These are phyloP conservation scores for Alternaria arborescens DNA, from an alignment of 2,329 filamentous ascomycete species.

Conservation along the genomic window DNA sequence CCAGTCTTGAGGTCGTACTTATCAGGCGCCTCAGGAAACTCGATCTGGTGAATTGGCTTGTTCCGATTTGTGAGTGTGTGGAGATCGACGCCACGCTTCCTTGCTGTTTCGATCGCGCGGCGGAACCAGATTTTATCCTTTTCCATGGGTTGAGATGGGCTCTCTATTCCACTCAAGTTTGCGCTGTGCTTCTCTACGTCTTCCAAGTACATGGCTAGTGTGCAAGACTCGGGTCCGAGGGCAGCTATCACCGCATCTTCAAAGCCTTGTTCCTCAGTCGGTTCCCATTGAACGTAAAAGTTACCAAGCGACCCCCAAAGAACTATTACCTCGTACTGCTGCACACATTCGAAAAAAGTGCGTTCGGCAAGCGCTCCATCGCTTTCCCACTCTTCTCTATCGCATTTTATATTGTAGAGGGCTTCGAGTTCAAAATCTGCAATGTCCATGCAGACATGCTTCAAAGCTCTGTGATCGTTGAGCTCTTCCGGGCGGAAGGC, in stretches of 20 bases:
- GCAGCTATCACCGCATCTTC: constrained; percentile 4
- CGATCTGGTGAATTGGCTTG: background rate
- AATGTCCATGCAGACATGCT: constrained; percentile 1
- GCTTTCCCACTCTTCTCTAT: background rate
- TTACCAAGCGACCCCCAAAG: constrained; percentile 7
- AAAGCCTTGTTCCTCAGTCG: constrained; percentile 11
- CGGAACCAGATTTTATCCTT: constrained; percentile 13
- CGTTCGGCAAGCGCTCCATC: background rate
- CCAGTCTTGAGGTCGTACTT: constrained; percentile 13
- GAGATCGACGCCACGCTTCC: constrained; percentile 14
- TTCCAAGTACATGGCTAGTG: background rate
- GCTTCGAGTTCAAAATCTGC: background rate
- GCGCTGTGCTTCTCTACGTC: background rate
- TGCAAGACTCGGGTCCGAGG: background rate
- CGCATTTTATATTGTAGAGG: background rate
- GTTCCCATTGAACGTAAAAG: background rate
- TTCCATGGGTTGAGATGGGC: background rate
- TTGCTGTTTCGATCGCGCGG: constrained; percentile 8
- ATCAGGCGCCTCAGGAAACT: constrained; percentile 17
- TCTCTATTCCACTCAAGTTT: too few relatives aligned
- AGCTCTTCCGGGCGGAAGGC: constrained; percentile 16
- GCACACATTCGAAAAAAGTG: background rate
- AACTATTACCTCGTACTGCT: background rate
- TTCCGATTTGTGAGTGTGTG: constrained; percentile 18
- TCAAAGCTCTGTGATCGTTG: background rate